Evolutionary conservation across 2,329 filamentous ascomycete species (phyloP), one percentile per base, ranked within the genome.

Genomic region (Lachnellula subtilissima): DNA sequence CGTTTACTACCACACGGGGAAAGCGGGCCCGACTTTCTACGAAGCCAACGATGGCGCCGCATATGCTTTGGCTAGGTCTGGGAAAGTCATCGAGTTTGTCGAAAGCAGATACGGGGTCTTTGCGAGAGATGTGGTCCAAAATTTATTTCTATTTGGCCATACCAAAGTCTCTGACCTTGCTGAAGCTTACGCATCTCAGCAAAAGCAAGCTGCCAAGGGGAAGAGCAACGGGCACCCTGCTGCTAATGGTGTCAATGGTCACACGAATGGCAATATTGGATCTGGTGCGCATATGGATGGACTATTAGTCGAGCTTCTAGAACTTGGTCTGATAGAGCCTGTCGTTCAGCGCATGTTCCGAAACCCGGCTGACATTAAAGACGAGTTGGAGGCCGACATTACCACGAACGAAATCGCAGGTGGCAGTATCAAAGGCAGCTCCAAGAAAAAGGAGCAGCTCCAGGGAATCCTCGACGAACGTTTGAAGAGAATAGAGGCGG

Each of bases 31-130:
- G 50, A 88, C 88, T 23, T 85, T 84, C 69, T 99, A 97, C 74
- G 89, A 96, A 70, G 88, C 91, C 56, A 91, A 97, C 66, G 78
- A 86, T 69, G 78, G 85, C 63, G 84, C 86, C 59, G 89, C 91
- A 61, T 97, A 97, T 73, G 86, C 86, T 64, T 78, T 97, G 45
- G 78, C 92, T 39, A 88, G 94, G 56, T 83, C 84, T 4, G 91
- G 91, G 45, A 94, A 91, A 72, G 88, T 96, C 40, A 75, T 94
- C 28, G 83, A 91, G 61, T 77, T 90, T 57, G 81, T 94, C 45
- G 85, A 91, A 63, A 80, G 80, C 36, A 83, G 87, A 64, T 87
- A 91, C 69, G 93, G 92, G 17, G 75, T 78, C n/a, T 80, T 85
- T 59, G 91, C 91, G 32, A 83, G 85, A 55, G 83, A 86, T 59